Base-by-base conservation (phyloP, 2,329 filamentous ascomycete genomes). In the Ceratocystis cacaofunesta region DNA sequence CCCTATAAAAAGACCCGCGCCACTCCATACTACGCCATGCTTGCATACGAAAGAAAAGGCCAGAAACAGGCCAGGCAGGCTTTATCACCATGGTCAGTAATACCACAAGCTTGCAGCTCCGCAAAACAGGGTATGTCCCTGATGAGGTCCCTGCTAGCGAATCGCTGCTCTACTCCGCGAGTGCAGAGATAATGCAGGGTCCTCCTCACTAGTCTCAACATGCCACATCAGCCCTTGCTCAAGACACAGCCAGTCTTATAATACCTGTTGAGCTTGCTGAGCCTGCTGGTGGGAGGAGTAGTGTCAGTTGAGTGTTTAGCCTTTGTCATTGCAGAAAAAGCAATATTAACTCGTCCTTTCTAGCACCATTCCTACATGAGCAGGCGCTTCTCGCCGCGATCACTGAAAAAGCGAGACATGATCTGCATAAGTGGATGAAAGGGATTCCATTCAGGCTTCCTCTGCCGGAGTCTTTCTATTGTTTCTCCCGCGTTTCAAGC, bases 401-500 rank as follows among this genome's bases (percentile, higher is more conserved):
- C 12, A 17, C 8, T 58, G 17, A 10, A n/a, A 58, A 19, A 36
- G 28, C 28, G 6, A 58, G 55, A 58, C 30, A n/a, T 36, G 55
- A 58, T 58, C 55, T 22, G 55, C 55, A n/a, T 7, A 30, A 58
- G 48, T 28, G 19, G 19, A 52, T 10, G 48, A 12, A 58, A 58
- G 28, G 55, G 55, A 58, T 58, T 36, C 15, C 28, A 58, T 58
- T 32, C 55, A 36, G 25, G 55, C 55, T 58, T 58, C 55, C 17
- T 58, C 55, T 58, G 55, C 25, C 55, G 30, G 55, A 8, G 55
- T 28, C 55, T n/a, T 19, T 25, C 22, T 17, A 58, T 58, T 58
- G 55, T 58, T 30, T 58, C 55, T 58, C 22, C 55, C 55, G 32
- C 28, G 55, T 58, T 58, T 58, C 55, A 58, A 58, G 32, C 55